A percentile compares a stretch with the other conserved stretches of the same genome.
Evolutionary conservation across 2,329 filamentous ascomycete genomes (phyloP).

Genomic region (Pseudogymnoascus sp.): DNA sequence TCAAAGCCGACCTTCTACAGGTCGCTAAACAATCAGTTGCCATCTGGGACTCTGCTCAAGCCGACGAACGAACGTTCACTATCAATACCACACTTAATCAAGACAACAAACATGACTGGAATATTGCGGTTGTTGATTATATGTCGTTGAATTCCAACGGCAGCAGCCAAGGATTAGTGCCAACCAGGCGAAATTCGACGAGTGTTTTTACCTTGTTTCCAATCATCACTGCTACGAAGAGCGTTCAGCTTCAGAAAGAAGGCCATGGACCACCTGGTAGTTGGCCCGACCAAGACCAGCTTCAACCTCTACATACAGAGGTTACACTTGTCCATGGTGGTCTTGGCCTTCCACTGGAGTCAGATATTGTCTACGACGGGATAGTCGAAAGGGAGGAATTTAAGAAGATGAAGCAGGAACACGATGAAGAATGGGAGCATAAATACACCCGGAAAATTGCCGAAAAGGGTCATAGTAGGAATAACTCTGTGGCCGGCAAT

Average conservation of each 20-base stretch:
- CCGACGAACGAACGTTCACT: not conserved
- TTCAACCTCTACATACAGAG: not conserved
- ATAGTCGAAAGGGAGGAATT: not conserved
- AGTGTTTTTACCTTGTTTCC: not conserved
- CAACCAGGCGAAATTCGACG: not conserved
- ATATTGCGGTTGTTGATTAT: not conserved
- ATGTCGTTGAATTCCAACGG: not conserved
- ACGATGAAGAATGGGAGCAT: not conserved
- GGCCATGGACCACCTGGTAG: not conserved
- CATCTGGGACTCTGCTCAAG: not conserved
- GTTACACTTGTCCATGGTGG: not conserved
- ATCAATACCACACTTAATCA: not conserved
- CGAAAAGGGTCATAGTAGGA: not conserved
- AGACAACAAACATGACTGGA: not conserved
- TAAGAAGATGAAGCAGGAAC: not conserved
- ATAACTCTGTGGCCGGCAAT: not conserved
- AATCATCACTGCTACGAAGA: not conserved
- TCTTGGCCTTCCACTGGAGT: not conserved
- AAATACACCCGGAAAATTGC: not conserved
- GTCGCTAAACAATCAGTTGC: not conserved
- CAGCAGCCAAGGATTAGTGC: not conserved
- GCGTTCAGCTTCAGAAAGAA: not conserved
- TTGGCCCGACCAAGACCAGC: not conserved
- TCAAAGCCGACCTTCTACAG: not conserved
- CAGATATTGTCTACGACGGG: not conserved